A percentile compares a stretch with the other conserved stretches of the same genome.
These are phyloP conservation scores for Ceratocystiopsis minuta DNA, from an alignment of 2,329 filamentous ascomycete genomes.

Conservation along the genomic window DNA sequence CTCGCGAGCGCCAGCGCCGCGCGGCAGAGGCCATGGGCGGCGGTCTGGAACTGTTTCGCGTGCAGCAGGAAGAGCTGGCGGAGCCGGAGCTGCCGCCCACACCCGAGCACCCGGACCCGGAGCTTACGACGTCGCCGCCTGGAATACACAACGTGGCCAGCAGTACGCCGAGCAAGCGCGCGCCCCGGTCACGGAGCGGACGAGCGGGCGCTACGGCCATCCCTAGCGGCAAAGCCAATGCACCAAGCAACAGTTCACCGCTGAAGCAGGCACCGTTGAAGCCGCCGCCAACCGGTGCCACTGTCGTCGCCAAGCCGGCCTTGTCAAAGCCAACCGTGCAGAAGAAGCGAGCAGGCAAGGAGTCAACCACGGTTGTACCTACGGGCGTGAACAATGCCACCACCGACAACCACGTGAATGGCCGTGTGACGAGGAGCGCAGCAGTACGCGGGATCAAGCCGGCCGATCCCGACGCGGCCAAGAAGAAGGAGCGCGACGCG, in stretches of 20 bases:
- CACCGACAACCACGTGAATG: neutral
- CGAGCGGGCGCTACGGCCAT: neutral
- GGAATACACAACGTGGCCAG: slow-evolving; percentile 34
- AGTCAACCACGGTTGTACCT: too few relatives aligned
- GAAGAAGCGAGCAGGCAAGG: too few relatives aligned
- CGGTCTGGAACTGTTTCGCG: slow-evolving; percentile 17
- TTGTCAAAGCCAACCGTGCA: too few relatives aligned
- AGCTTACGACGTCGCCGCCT: slow-evolving; percentile 34
- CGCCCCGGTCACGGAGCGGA: slow-evolving; percentile 3
- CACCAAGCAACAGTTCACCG: slow-evolving; percentile 28
- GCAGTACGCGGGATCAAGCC: slow-evolving; percentile 24
- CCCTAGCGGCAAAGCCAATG: slow-evolving; percentile 8
- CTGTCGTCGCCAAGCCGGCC: too few relatives aligned
- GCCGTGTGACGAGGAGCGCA: neutral
- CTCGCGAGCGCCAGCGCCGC: slow-evolving; percentile 15
- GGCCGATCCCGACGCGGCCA: slow-evolving; percentile 26
- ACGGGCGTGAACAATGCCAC: too few relatives aligned
- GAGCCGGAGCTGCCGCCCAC: slow-evolving; percentile 49
- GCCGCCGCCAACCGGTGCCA: neutral
- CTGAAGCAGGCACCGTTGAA: slow-evolving; percentile 23
- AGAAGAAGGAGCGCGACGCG: slow-evolving; percentile 32
- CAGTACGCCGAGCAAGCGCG: slow-evolving; percentile 31
- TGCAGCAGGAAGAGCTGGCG: slow-evolving; percentile 16
- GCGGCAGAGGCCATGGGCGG: too few relatives aligned
- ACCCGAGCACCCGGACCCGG: slow-evolving; percentile 31